Percentiles rank a stretch among this genome's conserved stretches.
Evolutionary conservation across 2,329 filamentous ascomycete species (phyloP).

Genomic region (Emydomyces testavorans): DNA sequence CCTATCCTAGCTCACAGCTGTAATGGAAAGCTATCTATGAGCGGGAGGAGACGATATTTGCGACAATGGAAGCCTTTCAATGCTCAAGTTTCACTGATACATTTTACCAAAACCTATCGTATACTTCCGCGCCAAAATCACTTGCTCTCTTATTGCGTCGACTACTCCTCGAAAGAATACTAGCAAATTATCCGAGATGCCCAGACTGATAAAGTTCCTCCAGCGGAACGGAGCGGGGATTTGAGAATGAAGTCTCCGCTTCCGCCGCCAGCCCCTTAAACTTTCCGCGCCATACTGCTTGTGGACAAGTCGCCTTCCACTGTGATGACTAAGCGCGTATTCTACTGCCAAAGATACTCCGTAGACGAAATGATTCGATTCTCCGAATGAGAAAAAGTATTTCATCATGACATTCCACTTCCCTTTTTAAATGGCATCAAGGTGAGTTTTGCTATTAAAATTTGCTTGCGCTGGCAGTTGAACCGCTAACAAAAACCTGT

Average conservation of each 20-base stretch:
- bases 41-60: too few species aligned
- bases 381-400: neutral
- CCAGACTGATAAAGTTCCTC: neutral
- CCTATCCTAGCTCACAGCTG: too few species aligned
- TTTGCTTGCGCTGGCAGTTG: neutral
- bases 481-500: neutral
- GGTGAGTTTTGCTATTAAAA: neutral
- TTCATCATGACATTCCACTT: too few species aligned
- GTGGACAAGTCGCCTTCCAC: neutral
- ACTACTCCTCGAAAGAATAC: too few species aligned
- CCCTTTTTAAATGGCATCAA: slow-evolving; percentile 14
- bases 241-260: neutral
- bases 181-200: too few species aligned
- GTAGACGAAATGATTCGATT: neutral
- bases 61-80: too few species aligned
- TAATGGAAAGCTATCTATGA: too few species aligned
- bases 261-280: neutral
- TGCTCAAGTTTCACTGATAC: too few species aligned
- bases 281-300: neutral
- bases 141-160: too few species aligned
- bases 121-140: too few species aligned
- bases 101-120: too few species aligned
- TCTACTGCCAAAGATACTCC: neutral
- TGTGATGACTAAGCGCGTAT: slow-evolving; percentile 1
- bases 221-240: slow-evolving; percentile 2